A percentile compares a stretch with the other conserved stretches of the same genome.
Conservation (phyloP, 768 basidiomycete species). For the Panaeolus cyanescens region DNA sequence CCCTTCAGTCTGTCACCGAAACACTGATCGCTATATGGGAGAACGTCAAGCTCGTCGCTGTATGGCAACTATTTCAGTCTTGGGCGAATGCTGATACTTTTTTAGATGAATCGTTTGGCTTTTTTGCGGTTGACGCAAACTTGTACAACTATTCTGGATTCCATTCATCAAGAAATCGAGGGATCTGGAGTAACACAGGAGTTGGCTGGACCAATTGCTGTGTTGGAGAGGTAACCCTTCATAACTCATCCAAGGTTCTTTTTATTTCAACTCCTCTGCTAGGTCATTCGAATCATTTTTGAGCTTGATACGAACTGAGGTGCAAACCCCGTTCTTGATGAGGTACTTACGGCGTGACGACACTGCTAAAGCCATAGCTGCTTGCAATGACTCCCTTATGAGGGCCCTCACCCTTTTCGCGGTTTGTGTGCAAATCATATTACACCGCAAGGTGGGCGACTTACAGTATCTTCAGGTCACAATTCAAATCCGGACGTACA, state of each 20-base stretch:
- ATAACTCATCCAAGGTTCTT: not conserved
- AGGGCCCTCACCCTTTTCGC: constrained; percentile 47
- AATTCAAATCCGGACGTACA: constrained; percentile 27
- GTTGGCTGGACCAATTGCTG: constrained; percentile 46
- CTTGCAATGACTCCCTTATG: constrained; percentile 52
- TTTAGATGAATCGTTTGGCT: constrained; percentile 58
- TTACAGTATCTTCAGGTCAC: constrained; percentile 10
- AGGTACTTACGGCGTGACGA: constrained; percentile 71
- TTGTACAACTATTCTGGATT: constrained; percentile 58
- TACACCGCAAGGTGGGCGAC: not conserved
- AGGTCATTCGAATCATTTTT: constrained; percentile 39
- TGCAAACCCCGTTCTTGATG: constrained; percentile 64
- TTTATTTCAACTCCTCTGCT: constrained; percentile 18
- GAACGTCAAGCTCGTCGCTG: not conserved
- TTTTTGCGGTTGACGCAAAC: constrained; percentile 65
- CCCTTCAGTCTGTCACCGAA: not conserved
- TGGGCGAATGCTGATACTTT: not conserved
- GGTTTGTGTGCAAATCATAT: constrained; percentile 10
- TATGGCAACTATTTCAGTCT: not conserved
- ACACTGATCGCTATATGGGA: not conserved
- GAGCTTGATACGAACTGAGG: constrained; percentile 39
- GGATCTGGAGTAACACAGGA: constrained; percentile 44
- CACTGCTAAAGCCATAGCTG: constrained; percentile 41
- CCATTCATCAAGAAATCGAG: constrained; percentile 54
- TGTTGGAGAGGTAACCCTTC: constrained; percentile 41